Base-by-base conservation (phyloP, 1,284 basidiomycete genomes). In the Thelephora terrestris region DNA sequence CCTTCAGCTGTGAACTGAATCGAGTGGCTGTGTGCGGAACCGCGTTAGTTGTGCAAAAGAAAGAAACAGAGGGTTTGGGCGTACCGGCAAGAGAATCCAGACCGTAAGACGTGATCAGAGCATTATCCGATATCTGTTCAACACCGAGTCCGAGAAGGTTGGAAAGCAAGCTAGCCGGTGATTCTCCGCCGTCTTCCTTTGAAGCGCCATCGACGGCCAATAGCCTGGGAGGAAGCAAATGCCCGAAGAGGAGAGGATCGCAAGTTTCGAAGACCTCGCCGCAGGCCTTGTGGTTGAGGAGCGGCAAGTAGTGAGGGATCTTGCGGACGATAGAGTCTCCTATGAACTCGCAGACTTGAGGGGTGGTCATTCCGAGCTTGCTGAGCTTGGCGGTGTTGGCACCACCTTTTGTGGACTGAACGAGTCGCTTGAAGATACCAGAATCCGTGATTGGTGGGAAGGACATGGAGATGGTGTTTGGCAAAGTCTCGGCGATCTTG, bases 401-500 rank as follows among this genome's bases (percentile, higher is more conserved):
- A 49, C 54, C 60, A 1, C 60, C 61, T 40, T 46, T 61, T 1
- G 57, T 54, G 12, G 57, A 40, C 2, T 56, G 51, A 5, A 62
- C 53, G 32, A 61, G 61, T 34, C 60, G 60, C 43, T 61, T 61
- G 54, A 63, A 61, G 48, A 61, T 55, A 18, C 60, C 61, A 2
- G 61, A 62, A 42, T 64, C 64, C 3, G 52, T 61, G 49, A 64
- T 64, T 2, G 61, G 61, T 3, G 64, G 63, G 51, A 64, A 64
- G 9, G 61, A 60, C 53, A 65, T 60, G 5, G 63, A 64, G 27
- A 65, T 54, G 12, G 52, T 54, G 49, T 64, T 64, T 0, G 63
- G 61, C 18, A 63, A 43, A 2, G 44, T n/a, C 20, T 60, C 60
- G 38, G 57, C 55, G 23, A 64, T 58, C 37, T 55, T 56, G 37